Base-by-base conservation (phyloP, 2,329 filamentous ascomycete species). In the Calonectria leucothoes region DNA sequence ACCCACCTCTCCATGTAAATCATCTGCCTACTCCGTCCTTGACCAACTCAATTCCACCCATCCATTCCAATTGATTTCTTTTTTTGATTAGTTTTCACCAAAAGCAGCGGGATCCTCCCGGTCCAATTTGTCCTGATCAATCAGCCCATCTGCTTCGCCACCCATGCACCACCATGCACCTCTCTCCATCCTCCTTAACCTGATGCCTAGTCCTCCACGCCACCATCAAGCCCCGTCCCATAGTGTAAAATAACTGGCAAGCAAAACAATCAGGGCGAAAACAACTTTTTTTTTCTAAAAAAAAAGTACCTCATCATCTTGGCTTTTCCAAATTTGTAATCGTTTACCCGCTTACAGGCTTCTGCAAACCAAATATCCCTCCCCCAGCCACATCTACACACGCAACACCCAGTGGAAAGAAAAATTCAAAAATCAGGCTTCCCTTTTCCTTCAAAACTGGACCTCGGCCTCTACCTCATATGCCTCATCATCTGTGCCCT, bases 401-500 rank as follows among this genome's bases (percentile, higher is more conserved):
- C 72, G 59, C 31, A 67, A 66, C 29, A 15, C 64, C 14, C 25
- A n/a, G 45, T 33, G 12, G 11, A 11, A n/a, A 45, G 8, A 42
- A 45, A 45, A 23, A 23, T 61, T n/a, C 6, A 42, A 45, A 45
- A 23, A 23, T 61, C 17, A 77, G 69, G 74, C 72, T 73, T 59
- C 78, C 66, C 6, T 49, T 20, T 59, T 25, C 37, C 20, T 48
- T 81, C 77, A 86, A 52, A 89, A 80, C 20, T 70, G 81, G 42
- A 89, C 84, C 79, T 90, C 88, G 6, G 86, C 88, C 76, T 86
- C 90, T 11, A 89, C 88, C 75, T 89, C 88, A 73, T 91, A 92
- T 15, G 82, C 88, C 75, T 86, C 87, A 68, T 90, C 89, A 12
- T 88, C 89, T 2, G 89, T 85, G 10, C 89, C 86, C 33, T 91